phyloP scores from a whole-genome alignment of 257 asterid genomes.

The Fraxinus quadrangulata region DNA sequence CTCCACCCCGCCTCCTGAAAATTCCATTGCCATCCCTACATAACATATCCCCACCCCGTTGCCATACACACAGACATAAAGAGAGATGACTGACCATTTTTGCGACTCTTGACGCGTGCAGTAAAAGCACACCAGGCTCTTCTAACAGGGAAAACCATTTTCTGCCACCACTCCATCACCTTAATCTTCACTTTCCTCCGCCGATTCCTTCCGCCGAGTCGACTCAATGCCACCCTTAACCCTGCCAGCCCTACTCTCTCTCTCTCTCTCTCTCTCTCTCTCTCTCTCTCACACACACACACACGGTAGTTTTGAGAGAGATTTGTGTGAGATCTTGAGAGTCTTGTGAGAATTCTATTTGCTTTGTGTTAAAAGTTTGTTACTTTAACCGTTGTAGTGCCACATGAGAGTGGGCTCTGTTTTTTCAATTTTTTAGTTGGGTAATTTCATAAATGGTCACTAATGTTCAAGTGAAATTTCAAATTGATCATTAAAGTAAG shows the following conservation, averaged over 20 bases:
- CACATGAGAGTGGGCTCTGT: not conserved
- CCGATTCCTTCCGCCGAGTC: constrained; percentile 59
- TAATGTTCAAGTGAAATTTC: not conserved
- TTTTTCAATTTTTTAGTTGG: not conserved
- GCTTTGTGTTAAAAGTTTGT: not conserved
- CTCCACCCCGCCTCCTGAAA: not conserved
- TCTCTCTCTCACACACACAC: not conserved
- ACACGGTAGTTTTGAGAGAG: not conserved
- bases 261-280: not conserved
- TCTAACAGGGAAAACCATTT: constrained; percentile 74
- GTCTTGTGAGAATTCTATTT: not conserved
- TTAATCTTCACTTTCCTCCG: constrained; percentile 59
- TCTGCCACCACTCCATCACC: constrained; percentile 78
- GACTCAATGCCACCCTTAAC: constrained; percentile 51
- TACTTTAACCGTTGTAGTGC: not conserved
- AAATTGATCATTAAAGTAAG: not conserved
- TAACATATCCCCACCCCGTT: not conserved
- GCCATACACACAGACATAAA: no score
- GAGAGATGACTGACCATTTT: constrained; percentile 48
- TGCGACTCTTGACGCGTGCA: constrained; percentile 61
- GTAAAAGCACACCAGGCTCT: constrained; percentile 69
- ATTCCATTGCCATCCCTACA: not conserved
- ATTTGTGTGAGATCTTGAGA: not conserved
- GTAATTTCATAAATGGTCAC: not conserved
- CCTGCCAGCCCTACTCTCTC: constrained; percentile 63